These are phyloP conservation scores for Sphagnum contortum DNA, from an alignment of 225 moss, liverwort and hornwort genomes.

Conservation along the genomic window DNA sequence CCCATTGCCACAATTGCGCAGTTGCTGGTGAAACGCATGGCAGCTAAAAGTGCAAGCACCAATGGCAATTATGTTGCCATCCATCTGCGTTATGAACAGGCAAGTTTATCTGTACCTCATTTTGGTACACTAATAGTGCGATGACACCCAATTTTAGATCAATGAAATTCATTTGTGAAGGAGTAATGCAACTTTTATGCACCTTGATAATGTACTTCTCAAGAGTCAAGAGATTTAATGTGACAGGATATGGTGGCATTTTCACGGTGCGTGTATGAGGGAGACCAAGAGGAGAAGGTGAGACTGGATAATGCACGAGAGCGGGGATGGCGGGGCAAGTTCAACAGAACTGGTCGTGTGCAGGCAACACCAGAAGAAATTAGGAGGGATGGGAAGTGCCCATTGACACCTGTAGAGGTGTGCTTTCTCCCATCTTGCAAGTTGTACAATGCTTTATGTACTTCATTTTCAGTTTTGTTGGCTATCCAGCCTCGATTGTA, in stretches of 20 bases:
- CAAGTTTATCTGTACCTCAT: not conserved
- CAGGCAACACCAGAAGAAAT: slow-evolving; percentile 54
- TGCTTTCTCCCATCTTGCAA: too few species aligned
- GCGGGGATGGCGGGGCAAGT: slow-evolving; percentile 87
- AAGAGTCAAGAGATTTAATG: too few species aligned
- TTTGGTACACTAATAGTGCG: not conserved
- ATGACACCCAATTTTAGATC: too few species aligned
- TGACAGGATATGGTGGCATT: slow-evolving; percentile 95
- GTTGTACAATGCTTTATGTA: too few species aligned
- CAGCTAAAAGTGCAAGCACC: slow-evolving; percentile 52
- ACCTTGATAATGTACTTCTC: not conserved
- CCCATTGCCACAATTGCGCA: slow-evolving; percentile 61
- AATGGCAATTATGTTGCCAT: slow-evolving; percentile 89
- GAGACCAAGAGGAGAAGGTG: slow-evolving; percentile 58
- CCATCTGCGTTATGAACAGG: slow-evolving; percentile 96
- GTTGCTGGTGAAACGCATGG: slow-evolving; percentile 66
- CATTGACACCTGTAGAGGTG: slow-evolving; percentile 93
- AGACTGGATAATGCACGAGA: slow-evolving; percentile 91
- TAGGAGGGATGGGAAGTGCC: slow-evolving; percentile 89
- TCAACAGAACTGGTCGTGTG: slow-evolving; percentile 62
- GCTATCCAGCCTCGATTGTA: too few species aligned
- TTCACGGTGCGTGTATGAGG: slow-evolving; percentile 89
- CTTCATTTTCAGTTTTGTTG: not conserved
- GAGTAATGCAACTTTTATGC: not conserved
- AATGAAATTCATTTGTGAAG: too few species aligned